Conservation (phyloP, 1,284 basidiomycete genomes). For the Trichosporon sp. region DNA sequence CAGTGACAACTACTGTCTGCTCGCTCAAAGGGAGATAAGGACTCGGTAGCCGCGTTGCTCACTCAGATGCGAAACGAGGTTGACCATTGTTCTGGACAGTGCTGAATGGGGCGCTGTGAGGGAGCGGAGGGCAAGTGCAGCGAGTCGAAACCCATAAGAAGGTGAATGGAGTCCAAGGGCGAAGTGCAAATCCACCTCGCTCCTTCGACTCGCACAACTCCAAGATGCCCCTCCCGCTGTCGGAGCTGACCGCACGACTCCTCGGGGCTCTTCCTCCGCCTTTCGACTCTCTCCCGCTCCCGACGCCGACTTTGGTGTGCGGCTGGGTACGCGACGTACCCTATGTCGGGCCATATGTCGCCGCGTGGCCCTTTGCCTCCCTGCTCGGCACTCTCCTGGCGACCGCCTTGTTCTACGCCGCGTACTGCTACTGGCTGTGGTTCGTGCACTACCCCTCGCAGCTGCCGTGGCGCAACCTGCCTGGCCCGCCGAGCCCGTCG, state of each 20-base stretch:
- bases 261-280: not conserved
- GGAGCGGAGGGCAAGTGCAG: no score
- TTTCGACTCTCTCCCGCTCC: not conserved
- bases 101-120: no score
- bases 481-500: slow-evolving; percentile 19
- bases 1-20: no score
- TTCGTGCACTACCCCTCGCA: not conserved
- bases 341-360: not conserved
- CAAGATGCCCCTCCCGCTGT: not conserved
- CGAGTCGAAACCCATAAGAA: not conserved
- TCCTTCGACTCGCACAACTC: not conserved
- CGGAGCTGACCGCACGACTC: not conserved
- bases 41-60: not conserved
- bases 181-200: not conserved
- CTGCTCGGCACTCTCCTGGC: not conserved
- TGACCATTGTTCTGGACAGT: not conserved
- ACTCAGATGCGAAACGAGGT: not conserved
- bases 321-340: not conserved
- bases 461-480: slow-evolving; percentile 7
- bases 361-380: not conserved
- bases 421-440: not conserved
- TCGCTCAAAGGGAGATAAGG: no score
- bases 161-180: no score
- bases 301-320: not conserved
- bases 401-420: not conserved